Base-by-base conservation (phyloP, 2,329 filamentous ascomycete species). In the Purpureocillium lavendulum region DNA sequence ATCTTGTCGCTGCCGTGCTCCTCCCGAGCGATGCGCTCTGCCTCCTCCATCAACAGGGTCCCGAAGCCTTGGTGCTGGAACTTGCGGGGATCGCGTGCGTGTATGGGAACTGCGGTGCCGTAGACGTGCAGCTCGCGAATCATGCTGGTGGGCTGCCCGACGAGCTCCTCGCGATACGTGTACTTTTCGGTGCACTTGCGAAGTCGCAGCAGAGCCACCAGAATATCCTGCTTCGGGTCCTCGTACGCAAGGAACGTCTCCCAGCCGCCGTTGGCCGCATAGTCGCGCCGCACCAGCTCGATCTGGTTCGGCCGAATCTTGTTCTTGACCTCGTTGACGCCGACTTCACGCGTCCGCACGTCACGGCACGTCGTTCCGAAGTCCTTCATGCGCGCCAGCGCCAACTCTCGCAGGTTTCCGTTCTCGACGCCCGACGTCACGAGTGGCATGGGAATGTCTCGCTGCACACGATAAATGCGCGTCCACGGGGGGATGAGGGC, bases 371-470 rank as follows among this genome's bases (percentile, higher is more conserved):
- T 87, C 0, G 92, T 98, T 36, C 94, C 94, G 51, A 98, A 97
- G 59, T 98, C 92, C 63, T 96, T 96, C 94, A 98, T 98, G 16
- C 92, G 76, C n/a, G 89, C 88, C 40, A 98, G 69, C 1, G 92
- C 90, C 36, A 98, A 70, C 61, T 98, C 92, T 45, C 92, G 81
- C 30, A 98, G 69, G 58, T 98, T 98, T 45, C 92, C 92, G 52
- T 98, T 98, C 65, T 98, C 92, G 1, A 98, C 92, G 31, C 92
- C 92, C 1, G 90, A 94, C 0, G 92, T 97, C n/a, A 98, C 94
- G 17, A 98, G 73, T 1, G 92, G 92, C 92, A 98, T 98, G n/a
- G 92, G 92, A 42, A 98, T 98, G 64, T 98, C 92, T 59, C 92
- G 81, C 68, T 98, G 92, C 0, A 98, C 92, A 44, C 92, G 87